Conservation (phyloP, 768 basidiomycete species). For the Mycena leptocephala region DNA sequence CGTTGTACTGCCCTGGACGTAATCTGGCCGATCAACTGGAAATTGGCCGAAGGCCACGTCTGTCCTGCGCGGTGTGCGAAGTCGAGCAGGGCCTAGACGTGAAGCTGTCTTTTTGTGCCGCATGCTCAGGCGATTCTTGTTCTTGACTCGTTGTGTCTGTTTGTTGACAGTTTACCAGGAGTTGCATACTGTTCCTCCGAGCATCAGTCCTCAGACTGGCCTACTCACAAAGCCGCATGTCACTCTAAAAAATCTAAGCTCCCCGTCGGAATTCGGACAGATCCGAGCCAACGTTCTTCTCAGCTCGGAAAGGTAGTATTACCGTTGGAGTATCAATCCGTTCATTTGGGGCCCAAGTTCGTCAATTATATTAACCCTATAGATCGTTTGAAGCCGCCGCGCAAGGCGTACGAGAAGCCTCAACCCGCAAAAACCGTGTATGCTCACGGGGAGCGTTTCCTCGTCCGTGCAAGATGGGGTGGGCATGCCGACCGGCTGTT, state of each 20-base stretch:
- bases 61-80: constrained; percentile 27
- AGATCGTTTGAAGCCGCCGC: constrained; percentile 27
- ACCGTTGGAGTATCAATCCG: neutral
- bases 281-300: neutral
- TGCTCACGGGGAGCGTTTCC: constrained; percentile 28
- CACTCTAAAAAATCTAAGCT: neutral
- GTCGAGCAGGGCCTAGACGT: neutral
- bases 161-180: neutral
- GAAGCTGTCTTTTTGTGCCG: constrained; percentile 23
- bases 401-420: neutral
- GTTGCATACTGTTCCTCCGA: constrained; percentile 27
- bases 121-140: constrained; percentile 17
- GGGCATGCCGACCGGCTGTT: constrained; percentile 27
- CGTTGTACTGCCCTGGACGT: constrained; percentile 19
- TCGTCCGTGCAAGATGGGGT: constrained; percentile 32
- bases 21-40: constrained; percentile 25
- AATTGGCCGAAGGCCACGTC: constrained; percentile 29
- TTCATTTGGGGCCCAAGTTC: neutral
- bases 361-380: constrained; percentile 8
- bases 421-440: constrained; percentile 20
- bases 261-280: neutral
- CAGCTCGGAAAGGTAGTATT: neutral
- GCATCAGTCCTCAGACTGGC: constrained; percentile 29
- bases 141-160: neutral
- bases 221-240: constrained; percentile 23